phyloP scores from a whole-genome alignment of 352 stramenopile genomes.

The Phytophthora sp. region DNA sequence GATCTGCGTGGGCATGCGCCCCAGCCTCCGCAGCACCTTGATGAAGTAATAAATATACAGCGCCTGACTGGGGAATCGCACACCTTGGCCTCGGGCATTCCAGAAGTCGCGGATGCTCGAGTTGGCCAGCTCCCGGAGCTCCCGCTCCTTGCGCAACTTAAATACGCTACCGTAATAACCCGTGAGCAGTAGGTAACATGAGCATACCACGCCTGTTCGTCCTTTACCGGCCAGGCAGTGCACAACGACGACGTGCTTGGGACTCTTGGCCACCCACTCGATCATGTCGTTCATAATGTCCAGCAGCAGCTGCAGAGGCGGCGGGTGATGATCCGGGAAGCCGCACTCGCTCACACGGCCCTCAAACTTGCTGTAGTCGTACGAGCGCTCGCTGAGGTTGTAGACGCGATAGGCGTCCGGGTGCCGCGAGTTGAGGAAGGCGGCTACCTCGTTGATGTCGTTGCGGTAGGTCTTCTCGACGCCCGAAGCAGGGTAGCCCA shows the following conservation, averaged over 20 bases:
- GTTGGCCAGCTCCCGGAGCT: constrained; percentile 72
- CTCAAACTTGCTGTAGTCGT: constrained; percentile 82
- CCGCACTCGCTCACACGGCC: constrained; percentile 75
- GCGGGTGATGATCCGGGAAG: constrained; percentile 84
- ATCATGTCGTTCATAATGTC: constrained; percentile 90
- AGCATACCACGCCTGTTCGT: constrained; percentile 82
- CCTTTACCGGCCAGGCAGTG: constrained; percentile 85
- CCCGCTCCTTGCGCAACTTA: constrained; percentile 65
- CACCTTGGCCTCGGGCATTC: constrained; percentile 76
- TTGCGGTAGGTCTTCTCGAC: constrained; percentile 89
- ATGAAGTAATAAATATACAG: constrained; percentile 91
- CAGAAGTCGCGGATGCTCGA: constrained; percentile 78
- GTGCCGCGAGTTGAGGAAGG: constrained; percentile 75
- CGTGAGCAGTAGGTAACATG: constrained; percentile 80
- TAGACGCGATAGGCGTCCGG: constrained; percentile 75
- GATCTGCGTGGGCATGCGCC: constrained; percentile 59
- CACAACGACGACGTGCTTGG: constrained; percentile 80
- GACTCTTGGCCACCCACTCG: constrained; percentile 64
- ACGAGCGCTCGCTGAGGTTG: constrained; percentile 83
- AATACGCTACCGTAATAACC: constrained; percentile 79
- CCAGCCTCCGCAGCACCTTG: constrained; percentile 63
- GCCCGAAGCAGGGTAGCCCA: constrained; percentile 82
- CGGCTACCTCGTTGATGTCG: constrained; percentile 79
- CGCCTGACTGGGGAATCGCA: constrained; percentile 83
- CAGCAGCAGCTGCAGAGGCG: constrained; percentile 75